phyloP scores from a whole-genome alignment of 441 rosid species.

The Viola pubescens region DNA sequence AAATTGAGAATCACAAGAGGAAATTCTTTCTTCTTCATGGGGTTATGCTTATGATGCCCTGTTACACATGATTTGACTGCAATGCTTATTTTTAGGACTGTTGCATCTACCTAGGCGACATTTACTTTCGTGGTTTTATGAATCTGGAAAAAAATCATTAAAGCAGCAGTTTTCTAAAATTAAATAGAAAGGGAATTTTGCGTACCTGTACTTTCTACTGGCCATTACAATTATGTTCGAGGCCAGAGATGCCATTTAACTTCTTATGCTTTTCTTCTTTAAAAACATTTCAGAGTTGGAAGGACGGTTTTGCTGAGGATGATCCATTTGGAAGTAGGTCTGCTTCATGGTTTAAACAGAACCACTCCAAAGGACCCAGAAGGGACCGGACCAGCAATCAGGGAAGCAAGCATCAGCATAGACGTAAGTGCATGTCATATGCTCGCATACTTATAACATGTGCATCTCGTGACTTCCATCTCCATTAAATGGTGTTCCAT shows the following conservation, averaged over 20 bases:
- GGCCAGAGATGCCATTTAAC: neutral
- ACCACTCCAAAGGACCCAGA: constrained; percentile 39
- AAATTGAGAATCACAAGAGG: too few relatives aligned
- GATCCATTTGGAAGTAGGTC: constrained; percentile 41
- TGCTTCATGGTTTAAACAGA: constrained; percentile 54
- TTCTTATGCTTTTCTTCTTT: constrained; percentile 8
- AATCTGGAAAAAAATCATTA: too few relatives aligned
- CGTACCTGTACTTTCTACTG: neutral
- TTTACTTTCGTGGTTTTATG: too few relatives aligned
- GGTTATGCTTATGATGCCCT: too few relatives aligned
- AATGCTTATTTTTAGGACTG: too few relatives aligned
- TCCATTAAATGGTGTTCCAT: too few relatives aligned
- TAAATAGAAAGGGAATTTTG: neutral
- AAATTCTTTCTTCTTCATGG: too few relatives aligned
- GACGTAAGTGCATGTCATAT: constrained; percentile 41
- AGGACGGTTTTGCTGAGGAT: constrained; percentile 38
- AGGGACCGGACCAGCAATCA: constrained; percentile 30
- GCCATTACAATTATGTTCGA: neutral
- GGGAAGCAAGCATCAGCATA: constrained; percentile 27
- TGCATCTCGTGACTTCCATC: too few relatives aligned
- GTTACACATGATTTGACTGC: too few relatives aligned
- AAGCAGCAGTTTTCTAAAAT: neutral
- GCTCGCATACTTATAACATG: constrained; percentile 1
- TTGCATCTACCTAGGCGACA: too few relatives aligned
- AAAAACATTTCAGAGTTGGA: constrained; percentile 42